phyloP scores from a whole-genome alignment of 306 rosid genomes.

The Luffa acutangula region DNA sequence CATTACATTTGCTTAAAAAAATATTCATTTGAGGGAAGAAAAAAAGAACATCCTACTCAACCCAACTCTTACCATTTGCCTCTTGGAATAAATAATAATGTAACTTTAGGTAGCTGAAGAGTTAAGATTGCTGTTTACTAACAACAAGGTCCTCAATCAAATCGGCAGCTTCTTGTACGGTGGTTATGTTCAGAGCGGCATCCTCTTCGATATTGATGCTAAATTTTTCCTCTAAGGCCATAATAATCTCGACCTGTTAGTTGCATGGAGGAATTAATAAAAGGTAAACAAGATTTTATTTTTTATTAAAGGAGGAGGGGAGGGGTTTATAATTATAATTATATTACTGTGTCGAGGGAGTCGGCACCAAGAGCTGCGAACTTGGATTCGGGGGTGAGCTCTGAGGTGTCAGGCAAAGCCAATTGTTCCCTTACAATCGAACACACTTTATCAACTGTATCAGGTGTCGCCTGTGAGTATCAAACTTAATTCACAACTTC shows the following conservation, averaged over 20 bases:
- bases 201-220: slow-evolving; percentile 35
- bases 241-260: slow-evolving; percentile 31
- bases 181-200: slow-evolving; percentile 28
- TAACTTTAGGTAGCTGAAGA: no score
- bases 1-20: not conserved
- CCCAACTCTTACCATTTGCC: not conserved
- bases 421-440: slow-evolving; percentile 35
- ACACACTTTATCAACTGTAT: slow-evolving; percentile 32
- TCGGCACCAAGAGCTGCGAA: slow-evolving; percentile 35
- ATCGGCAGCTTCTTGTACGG: slow-evolving; percentile 42
- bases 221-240: slow-evolving; percentile 38
- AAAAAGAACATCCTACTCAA: not conserved
- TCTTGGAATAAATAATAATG: not conserved
- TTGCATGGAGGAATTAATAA: no score
- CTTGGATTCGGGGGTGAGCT: slow-evolving; percentile 31
- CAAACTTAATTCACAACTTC: no score
- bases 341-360: slow-evolving; percentile 30
- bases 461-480: slow-evolving; percentile 21
- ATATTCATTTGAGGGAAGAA: not conserved
- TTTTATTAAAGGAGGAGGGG: no score
- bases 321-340: not conserved
- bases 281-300: no score
- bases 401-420: slow-evolving; percentile 26
- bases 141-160: slow-evolving; percentile 28
- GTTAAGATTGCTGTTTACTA: slow-evolving; percentile 16